phyloP scores from a whole-genome alignment of 345 rosid species.

The Salix udensis region DNA sequence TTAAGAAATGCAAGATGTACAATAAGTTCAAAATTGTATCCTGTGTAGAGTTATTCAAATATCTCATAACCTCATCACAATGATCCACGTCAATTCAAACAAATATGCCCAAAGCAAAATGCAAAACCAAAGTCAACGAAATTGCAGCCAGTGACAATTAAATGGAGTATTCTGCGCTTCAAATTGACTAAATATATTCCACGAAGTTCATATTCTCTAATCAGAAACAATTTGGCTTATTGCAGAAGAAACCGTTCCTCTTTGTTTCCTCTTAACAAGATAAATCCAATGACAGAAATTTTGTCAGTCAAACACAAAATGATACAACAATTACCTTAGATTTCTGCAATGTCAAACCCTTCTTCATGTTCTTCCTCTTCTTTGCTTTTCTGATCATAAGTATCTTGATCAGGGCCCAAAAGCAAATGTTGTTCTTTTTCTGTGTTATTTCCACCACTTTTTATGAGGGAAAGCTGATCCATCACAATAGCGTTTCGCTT shows the following conservation, averaged over 20 bases:
- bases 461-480: slow-evolving; percentile 59
- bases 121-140: background rate
- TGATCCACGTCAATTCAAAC: background rate
- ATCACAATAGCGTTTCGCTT: slow-evolving; percentile 68
- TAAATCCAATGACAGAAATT: background rate
- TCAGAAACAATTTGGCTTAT: background rate
- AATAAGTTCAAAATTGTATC: background rate
- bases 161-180: background rate
- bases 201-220: background rate
- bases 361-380: slow-evolving; percentile 17
- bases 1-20: background rate
- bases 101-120: background rate
- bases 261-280: background rate
- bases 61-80: background rate
- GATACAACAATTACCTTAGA: slow-evolving; percentile 11
- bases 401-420: background rate
- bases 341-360: slow-evolving; percentile 15
- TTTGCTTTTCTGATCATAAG: slow-evolving; percentile 3
- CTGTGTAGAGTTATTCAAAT: background rate
- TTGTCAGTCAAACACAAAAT: background rate
- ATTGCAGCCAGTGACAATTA: background rate
- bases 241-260: slow-evolving; percentile 1
- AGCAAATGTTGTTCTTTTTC: slow-evolving; percentile 24
- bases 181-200: background rate
- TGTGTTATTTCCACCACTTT: slow-evolving; percentile 16